phyloP scores from a whole-genome alignment of 371 early-diverging fungal species.

The Vairimorpha ceranae region DNA sequence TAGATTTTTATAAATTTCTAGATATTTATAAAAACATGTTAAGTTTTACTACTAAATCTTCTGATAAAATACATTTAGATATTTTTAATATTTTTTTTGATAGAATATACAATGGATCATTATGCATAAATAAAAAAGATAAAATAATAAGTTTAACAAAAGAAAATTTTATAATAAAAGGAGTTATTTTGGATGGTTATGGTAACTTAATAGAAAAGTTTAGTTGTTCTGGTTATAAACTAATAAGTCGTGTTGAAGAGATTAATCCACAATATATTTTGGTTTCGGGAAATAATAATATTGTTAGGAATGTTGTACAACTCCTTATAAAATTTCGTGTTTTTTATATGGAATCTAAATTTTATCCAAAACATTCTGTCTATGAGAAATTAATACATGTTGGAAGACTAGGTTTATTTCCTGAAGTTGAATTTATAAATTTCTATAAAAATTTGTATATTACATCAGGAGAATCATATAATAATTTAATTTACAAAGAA shows the following conservation, averaged over 20 bases:
- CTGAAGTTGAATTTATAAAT: slow-evolving; percentile 25
- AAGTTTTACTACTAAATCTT: not conserved
- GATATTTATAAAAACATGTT: not conserved
- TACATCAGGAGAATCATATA: not conserved
- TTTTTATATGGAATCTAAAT: slow-evolving; percentile 16
- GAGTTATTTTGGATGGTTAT: slow-evolving; percentile 23
- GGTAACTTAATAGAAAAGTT: slow-evolving; percentile 28
- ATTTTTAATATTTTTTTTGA: slow-evolving; percentile 14
- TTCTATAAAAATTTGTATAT: not conserved
- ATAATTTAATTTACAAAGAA: not conserved
- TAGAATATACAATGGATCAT: slow-evolving; percentile 20
- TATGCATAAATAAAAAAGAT: slow-evolving; percentile 4
- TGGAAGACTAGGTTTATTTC: slow-evolving; percentile 1
- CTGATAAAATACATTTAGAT: not conserved
- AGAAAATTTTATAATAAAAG: slow-evolving; percentile 14
- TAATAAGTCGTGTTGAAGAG: slow-evolving; percentile 6
- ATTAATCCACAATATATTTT: slow-evolving; percentile 13
- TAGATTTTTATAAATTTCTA: not conserved
- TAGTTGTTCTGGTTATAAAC: slow-evolving; percentile 11
- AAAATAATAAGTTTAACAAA: slow-evolving; percentile 17
- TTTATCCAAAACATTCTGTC: not conserved
- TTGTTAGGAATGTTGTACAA: slow-evolving; percentile 13
- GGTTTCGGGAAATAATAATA: slow-evolving; percentile 18
- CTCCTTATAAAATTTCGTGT: not conserved
- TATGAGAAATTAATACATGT: not conserved